Evolutionary conservation across 306 rosid species (phyloP), one percentile per base, ranked within the genome.

Genomic region (Begonia peltatifolia): DNA sequence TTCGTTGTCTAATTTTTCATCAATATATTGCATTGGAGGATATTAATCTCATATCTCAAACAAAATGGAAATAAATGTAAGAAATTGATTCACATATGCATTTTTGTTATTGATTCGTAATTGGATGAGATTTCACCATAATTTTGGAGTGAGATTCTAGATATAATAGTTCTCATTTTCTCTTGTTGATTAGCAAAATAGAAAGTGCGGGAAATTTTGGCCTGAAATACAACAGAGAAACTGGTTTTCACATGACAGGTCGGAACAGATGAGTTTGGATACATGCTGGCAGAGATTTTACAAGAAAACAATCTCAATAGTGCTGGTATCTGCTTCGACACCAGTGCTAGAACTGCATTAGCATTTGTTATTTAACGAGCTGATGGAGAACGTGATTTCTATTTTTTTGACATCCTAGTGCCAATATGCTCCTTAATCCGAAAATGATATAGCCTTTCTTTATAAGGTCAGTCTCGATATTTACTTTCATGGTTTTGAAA

Each of bases 371-470:
- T 90, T 0, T 94, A 84, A 50, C 73, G 87, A 73, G 78, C 82
- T 13, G 97, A 89, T 16, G 97, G 97, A 0, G 97, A 89, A 59
- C 84, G 95, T 0, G 97, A 52, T 84, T 89, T 69, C 71, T 89
- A 57, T 89, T 89, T 74, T 84, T 82, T 72, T 83, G 87, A 25
- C 70, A 89, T 72, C 97, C 95, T 17, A 89, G 97, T 36, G 97
- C 97, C 62, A 95, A 89, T 67, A 82, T 84, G 93, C 97, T 82
- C 71, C 72, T 89, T 50, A 84, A 63, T 70, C 84, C 55, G 95
- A 89, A 68, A 95, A 84, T 44, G 89, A 89, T 54, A 56, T 60
- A 55, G 54, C 59, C 65, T 73, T 89, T 54, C 54, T 88, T 60
- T 56, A 77, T 56, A 44, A 82, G 96, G 96, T 59, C 44, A 47